A percentile compares a stretch with the other conserved stretches of the same genome.
Evolutionary conservation across 2,329 filamentous ascomycete genomes (phyloP).

Genomic region (Sodiomyces alkalinus): DNA sequence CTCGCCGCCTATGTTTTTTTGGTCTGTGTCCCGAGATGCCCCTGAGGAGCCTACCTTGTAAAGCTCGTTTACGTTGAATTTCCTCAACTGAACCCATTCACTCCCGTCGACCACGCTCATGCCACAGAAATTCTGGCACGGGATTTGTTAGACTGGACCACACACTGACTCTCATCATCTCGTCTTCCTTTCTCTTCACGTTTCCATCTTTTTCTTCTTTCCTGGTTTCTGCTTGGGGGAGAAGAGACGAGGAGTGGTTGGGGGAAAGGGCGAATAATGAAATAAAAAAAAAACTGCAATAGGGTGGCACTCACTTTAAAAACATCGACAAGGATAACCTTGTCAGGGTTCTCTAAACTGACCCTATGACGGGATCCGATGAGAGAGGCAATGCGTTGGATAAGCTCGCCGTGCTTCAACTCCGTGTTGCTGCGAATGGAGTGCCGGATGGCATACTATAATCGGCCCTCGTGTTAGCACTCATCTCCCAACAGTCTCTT

Average conservation of each 20-base stretch:
- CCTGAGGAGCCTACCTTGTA: conserved; percentile 38
- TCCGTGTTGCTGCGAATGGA: conserved; percentile 58
- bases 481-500: too few species aligned
- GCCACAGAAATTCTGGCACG: conserved; percentile 54
- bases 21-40: too few species aligned
- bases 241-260: neutral
- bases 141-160: too few species aligned
- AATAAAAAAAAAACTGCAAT: conserved; percentile 1
- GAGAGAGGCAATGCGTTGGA: conserved; percentile 52
- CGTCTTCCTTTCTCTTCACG: too few species aligned
- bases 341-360: conserved; percentile 61
- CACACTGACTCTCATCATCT: too few species aligned
- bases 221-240: too few species aligned
- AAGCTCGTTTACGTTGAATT: conserved; percentile 65
- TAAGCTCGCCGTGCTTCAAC: conserved; percentile 52
- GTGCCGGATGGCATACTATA: conserved; percentile 71
- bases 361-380: conserved; percentile 58
- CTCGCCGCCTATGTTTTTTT: too few species aligned
- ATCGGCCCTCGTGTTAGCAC: conserved; percentile 5
- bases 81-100: conserved; percentile 60
- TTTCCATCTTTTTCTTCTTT: too few species aligned
- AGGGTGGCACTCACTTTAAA: conserved; percentile 46
- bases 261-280: conserved; percentile 1
- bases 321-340: conserved; percentile 65
- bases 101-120: conserved; percentile 59